Conservation (phyloP, 108 stramenopile species). For the Chaetoceros tenuissimus region DNA sequence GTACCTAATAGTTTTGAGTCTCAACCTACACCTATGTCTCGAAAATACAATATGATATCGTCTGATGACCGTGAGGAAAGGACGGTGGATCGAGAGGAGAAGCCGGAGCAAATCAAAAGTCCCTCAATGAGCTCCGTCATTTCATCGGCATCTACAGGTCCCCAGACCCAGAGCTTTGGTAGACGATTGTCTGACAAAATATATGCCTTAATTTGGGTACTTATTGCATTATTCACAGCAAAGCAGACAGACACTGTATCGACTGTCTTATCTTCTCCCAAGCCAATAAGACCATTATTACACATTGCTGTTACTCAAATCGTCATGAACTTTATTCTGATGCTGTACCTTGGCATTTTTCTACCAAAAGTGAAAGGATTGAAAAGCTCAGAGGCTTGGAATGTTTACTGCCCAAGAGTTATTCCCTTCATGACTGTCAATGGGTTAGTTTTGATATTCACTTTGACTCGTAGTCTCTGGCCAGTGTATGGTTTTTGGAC, state of each 20-base stretch:
- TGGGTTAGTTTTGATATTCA: conserved; percentile 44
- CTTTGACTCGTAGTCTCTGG: conserved; percentile 71
- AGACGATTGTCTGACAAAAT: conserved; percentile 42
- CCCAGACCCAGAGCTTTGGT: neutral
- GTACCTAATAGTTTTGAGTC: no score
- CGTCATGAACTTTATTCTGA: conserved; percentile 28
- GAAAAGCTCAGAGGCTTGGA: conserved; percentile 58
- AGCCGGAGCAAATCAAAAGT: no score
- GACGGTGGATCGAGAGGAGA: no score
- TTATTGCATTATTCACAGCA: conserved; percentile 36
- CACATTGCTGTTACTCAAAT: conserved; percentile 21
- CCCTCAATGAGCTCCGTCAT: no score
- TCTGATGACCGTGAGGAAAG: no score
- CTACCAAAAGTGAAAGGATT: conserved; percentile 37
- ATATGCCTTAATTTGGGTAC: conserved; percentile 57
- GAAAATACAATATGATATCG: no score
- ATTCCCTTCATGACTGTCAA: conserved; percentile 63
- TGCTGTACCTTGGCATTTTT: conserved; percentile 50
- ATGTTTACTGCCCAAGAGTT: conserved; percentile 86
- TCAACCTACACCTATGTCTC: no score
- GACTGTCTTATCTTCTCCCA: conserved; percentile 28
- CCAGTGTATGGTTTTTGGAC: conserved; percentile 85
- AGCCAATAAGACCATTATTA: conserved; percentile 35
- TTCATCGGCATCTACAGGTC: no score
- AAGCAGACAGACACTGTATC: conserved; percentile 36